phyloP scores from a whole-genome alignment of 2,329 filamentous ascomycete genomes.

The Ascomycota sp. region DNA sequence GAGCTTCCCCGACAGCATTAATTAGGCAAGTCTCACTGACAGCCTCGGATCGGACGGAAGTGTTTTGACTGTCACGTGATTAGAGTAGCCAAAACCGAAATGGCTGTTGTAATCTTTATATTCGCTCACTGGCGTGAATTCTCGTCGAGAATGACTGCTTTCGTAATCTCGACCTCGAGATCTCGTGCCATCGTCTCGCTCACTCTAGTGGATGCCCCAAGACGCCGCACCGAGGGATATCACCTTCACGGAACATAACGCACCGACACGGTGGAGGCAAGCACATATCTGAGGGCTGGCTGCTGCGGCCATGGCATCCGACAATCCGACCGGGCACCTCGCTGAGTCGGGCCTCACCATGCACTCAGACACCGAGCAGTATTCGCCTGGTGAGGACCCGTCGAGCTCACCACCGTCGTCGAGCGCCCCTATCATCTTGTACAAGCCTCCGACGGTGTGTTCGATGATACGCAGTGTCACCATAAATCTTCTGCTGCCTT shows the following conservation, averaged over 20 bases:
- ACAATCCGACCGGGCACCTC: slow-evolving; percentile 31
- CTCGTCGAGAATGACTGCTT: too few species aligned
- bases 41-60: too few species aligned
- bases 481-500: slow-evolving; percentile 88
- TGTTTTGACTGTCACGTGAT: too few species aligned
- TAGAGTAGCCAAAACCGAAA: too few species aligned
- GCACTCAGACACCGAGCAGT: slow-evolving; percentile 67
- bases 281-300: background rate
- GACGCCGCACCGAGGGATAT: background rate
- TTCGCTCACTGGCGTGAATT: too few species aligned
- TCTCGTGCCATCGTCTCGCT: too few species aligned
- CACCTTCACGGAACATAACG: background rate
- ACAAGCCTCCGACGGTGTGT: slow-evolving; percentile 77
- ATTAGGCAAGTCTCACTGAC: too few species aligned
- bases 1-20: too few species aligned
- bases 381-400: slow-evolving; percentile 44
- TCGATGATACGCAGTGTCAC: slow-evolving; percentile 68
- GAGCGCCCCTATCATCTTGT: slow-evolving; percentile 56
- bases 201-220: too few species aligned
- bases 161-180: too few species aligned
- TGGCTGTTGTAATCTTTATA: too few species aligned
- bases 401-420: slow-evolving; percentile 41
- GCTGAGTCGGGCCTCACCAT: slow-evolving; percentile 58
- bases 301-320: slow-evolving; percentile 27
- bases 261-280: background rate